A percentile compares a stretch with the other conserved stretches of the same genome.
phyloP scores from a whole-genome alignment of 805 yeast species.

The Millerozyma miso region DNA sequence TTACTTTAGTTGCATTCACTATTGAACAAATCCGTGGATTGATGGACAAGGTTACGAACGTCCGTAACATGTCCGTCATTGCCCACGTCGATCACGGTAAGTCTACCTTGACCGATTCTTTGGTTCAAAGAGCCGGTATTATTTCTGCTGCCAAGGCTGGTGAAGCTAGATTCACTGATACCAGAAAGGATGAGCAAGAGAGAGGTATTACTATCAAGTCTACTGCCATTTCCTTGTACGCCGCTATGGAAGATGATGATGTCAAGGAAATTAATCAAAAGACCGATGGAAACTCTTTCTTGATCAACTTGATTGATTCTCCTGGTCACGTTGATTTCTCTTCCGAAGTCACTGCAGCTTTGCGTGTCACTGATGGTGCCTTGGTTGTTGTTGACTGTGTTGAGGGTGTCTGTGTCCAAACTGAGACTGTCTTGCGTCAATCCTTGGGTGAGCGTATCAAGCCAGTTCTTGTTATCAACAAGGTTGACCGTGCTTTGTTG shows the following conservation, averaged over 20 bases:
- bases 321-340: slow-evolving; percentile 99
- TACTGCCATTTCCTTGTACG: slow-evolving; percentile 94
- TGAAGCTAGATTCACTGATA: slow-evolving; percentile 99
- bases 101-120: slow-evolving; percentile 98
- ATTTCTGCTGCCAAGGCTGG: slow-evolving; percentile 99
- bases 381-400: slow-evolving; percentile 98
- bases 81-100: slow-evolving; percentile 99
- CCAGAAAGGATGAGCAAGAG: slow-evolving; percentile 99
- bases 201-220: slow-evolving; percentile 99
- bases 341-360: slow-evolving; percentile 99
- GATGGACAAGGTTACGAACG: slow-evolving; percentile 99
- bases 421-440: slow-evolving; percentile 99
- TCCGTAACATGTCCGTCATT: slow-evolving; percentile 99
- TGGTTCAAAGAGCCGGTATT: slow-evolving; percentile 99
- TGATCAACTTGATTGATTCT: slow-evolving; percentile 97
- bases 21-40: slow-evolving; percentile 90
- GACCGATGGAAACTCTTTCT: slow-evolving; percentile 89
- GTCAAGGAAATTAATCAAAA: slow-evolving; percentile 87
- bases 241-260: slow-evolving; percentile 83
- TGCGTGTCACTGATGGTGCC: slow-evolving; percentile 99
- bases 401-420: slow-evolving; percentile 99
- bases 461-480: slow-evolving; percentile 98
- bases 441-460: slow-evolving; percentile 98
- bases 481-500: slow-evolving; percentile 98
- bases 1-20: slow-evolving; percentile 43